Evolutionary conservation across 768 basidiomycete species (phyloP), one percentile per base, ranked within the genome.

Genomic region (Leccinum longicurvipes): DNA sequence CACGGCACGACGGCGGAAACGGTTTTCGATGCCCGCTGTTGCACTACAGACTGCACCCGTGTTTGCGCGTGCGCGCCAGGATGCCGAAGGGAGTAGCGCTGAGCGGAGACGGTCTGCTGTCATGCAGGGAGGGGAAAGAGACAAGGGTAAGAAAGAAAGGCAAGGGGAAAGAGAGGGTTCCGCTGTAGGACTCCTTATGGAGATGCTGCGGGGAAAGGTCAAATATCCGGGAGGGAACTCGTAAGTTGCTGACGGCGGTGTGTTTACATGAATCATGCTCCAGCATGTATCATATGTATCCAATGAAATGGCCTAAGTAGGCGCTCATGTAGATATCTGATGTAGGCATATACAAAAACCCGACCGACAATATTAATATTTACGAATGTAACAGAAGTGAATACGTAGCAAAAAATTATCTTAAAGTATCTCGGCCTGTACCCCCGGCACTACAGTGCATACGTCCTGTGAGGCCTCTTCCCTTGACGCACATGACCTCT

Each of bases 21-120:
- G 87, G 36, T 90, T 90, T 63, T 91, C 90, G 48, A 57, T 87
- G 49, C 87, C 89, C 46, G 87, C 87, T n/a, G 76, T 92, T 34
- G 88, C 86, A 34, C 60, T 91, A 67, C 88, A 91, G 60, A 83
- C 84, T 28, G 83, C 83, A 28, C 82, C 80, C 17, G 88, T 91
- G 14, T 86, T 84, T 27, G 81, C 86, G 21, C 78, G 82, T 19
- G 80, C 82, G 3, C 61, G 64, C 36, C 72, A 53, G 50, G 58
- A 59, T 44, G 36, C 21, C 15, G 63, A 59, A 21, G 66, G 52
- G 29, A 60, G 48, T 11, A 55, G 9, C 4, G 59, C 53, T 1
- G 63, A 64, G 27, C 67, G 58, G 61, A 79, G 75, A 63, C 75
- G 87, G 57, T 86, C 86, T 59, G 85, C 85, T 19, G 73, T 87